Conservation (phyloP, 106 monocot species). For the Dactylorhiza incarnata region DNA sequence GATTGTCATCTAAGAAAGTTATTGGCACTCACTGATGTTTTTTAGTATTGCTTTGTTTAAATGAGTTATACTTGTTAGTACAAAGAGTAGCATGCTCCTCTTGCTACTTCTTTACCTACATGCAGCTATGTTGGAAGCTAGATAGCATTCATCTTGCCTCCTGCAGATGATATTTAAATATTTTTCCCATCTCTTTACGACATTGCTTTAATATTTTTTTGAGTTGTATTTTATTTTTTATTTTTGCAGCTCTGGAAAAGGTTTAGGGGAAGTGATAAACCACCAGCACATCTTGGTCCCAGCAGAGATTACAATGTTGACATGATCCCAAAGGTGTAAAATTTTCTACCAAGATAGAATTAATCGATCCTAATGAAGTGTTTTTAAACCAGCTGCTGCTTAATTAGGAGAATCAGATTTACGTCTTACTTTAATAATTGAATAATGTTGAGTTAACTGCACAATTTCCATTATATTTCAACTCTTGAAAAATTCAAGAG, state of each 20-base stretch:
- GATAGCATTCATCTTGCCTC: not conserved
- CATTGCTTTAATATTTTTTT: not conserved
- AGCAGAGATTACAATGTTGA: slow-evolving; percentile 74
- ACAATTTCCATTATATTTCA: not conserved
- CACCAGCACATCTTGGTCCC: slow-evolving; percentile 64
- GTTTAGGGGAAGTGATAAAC: slow-evolving; percentile 82
- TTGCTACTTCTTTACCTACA: not conserved
- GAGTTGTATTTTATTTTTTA: not conserved
- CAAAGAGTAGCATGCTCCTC: not conserved
- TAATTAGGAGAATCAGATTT: no score
- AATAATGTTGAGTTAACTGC: not conserved
- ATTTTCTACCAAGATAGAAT: not conserved
- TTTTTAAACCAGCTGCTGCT: no score
- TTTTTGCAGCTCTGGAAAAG: slow-evolving; percentile 71
- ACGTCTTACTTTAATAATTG: not conserved
- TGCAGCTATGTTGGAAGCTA: not conserved
- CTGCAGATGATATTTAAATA: not conserved
- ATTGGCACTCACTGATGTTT: not conserved
- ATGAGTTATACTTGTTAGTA: not conserved
- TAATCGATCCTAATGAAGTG: not conserved
- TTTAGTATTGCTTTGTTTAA: not conserved
- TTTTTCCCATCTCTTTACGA: not conserved
- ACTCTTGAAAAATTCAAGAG: not conserved
- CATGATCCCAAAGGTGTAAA: slow-evolving; percentile 47
- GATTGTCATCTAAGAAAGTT: not conserved